phyloP scores from a whole-genome alignment of 2,329 filamentous ascomycete species.

The Aspergillus sp. region DNA sequence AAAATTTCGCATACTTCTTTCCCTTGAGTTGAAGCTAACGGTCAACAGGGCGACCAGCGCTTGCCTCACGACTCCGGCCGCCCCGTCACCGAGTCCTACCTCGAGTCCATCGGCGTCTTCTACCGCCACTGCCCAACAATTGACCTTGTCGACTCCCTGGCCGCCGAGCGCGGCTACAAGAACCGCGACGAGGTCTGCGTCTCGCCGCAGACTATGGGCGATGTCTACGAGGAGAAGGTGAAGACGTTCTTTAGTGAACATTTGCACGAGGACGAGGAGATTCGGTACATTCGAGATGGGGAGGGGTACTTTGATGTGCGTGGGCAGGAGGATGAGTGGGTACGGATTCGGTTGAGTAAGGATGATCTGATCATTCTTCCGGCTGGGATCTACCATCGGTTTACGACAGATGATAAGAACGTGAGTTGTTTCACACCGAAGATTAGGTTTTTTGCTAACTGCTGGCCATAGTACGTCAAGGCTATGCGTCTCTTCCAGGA shows the following conservation, averaged over 20 bases:
- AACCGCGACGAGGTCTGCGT: constrained; percentile 93
- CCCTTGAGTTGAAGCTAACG: constrained; percentile 1
- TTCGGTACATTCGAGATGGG: constrained; percentile 84
- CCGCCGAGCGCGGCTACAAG: constrained; percentile 71
- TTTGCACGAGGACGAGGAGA: constrained; percentile 97
- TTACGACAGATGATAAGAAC: constrained; percentile 87
- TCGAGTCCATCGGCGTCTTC: constrained; percentile 69
- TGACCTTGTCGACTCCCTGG: constrained; percentile 65
- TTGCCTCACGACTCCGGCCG: constrained; percentile 80
- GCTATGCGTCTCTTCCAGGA: constrained; percentile 97
- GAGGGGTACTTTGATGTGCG: constrained; percentile 91
- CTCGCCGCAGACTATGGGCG: constrained; percentile 77
- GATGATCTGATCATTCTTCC: constrained; percentile 88
- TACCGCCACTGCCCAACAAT: constrained; percentile 64
- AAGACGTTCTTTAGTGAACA: constrained; percentile 93
- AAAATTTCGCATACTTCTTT: neutral
- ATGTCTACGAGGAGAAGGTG: constrained; percentile 85
- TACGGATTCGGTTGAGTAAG: constrained; percentile 77
- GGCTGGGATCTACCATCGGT: constrained; percentile 92
- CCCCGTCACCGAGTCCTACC: constrained; percentile 56
- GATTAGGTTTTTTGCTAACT: constrained; percentile 5
- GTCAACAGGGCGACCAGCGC: constrained; percentile 81
- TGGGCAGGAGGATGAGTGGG: constrained; percentile 75
- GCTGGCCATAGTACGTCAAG: constrained; percentile 68
- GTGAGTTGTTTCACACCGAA: constrained; percentile 48